A percentile compares a stretch with the other conserved stretches of the same genome.
phyloP scores from a whole-genome alignment of 495 filamentous ascomycete genomes.

The Penicillium odoratum region DNA sequence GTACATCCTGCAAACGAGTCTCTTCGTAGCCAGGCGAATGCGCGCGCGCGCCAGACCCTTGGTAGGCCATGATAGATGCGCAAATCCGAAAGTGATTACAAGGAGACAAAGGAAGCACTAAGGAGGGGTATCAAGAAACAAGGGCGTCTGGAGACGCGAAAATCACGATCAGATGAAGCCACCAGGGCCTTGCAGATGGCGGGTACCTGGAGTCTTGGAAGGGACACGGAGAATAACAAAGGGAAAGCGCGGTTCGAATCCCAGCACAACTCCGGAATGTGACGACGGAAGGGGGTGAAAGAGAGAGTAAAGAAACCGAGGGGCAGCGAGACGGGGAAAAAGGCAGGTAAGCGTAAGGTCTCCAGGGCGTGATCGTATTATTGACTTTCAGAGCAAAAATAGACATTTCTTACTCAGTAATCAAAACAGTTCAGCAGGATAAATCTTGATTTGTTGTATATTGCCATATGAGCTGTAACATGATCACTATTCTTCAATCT shows the following conservation, averaged over 20 bases:
- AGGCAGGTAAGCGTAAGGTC: conserved; percentile 11
- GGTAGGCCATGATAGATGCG: conserved; percentile 56
- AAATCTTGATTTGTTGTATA: background rate
- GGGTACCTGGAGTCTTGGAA: conserved; percentile 1
- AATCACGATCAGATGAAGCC: conserved; percentile 16
- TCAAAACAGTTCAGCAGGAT: no score
- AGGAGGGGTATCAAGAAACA: conserved; percentile 23
- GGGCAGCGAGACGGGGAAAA: conserved; percentile 7
- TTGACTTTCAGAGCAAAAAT: conserved; percentile 25
- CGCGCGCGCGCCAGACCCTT: conserved; percentile 38
- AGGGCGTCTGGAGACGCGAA: conserved; percentile 13
- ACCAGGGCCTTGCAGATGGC: conserved; percentile 19
- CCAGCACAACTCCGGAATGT: conserved; percentile 3
- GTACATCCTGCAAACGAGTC: conserved; percentile 69
- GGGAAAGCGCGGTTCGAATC: background rate
- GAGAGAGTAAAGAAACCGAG: conserved; percentile 12
- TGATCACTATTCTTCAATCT: background rate
- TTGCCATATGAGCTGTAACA: background rate
- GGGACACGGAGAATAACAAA: conserved; percentile 4
- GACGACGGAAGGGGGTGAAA: conserved; percentile 9
- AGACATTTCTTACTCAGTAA: conserved; percentile 23
- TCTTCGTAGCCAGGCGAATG: conserved; percentile 47
- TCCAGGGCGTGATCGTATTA: conserved; percentile 3
- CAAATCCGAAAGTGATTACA: conserved; percentile 13
- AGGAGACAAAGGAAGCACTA: background rate